Conservation (phyloP, 176 grass and related monocot genomes). For the Triticum aestivum region IWGSC_CS_RefSeq_v2.1 NC_057795.1:323740625-323741124, state of each 20-base stretch:
- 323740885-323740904: constrained; percentile 29
- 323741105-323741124: not conserved
- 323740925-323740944: not conserved
- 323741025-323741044: too few relatives aligned
- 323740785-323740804: constrained; percentile 18
- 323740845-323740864: constrained; percentile 49
- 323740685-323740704: constrained; percentile 23
- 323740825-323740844: constrained; percentile 70
- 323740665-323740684: constrained; percentile 25
- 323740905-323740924: not conserved
- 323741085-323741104: not conserved
- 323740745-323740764: constrained; percentile 29
- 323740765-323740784: constrained; percentile 1
- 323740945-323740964: not conserved
- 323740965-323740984: not conserved
- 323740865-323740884: constrained; percentile 43
- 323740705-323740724: constrained; percentile 31
- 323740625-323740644: constrained; percentile 18
- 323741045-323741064: not conserved
- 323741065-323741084: not conserved
- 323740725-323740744: constrained; percentile 23
- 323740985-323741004: not conserved
- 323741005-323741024: too few relatives aligned
- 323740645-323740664: not conserved
- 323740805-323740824: constrained; percentile 23